phyloP scores from a whole-genome alignment of 495 filamentous ascomycete genomes.

The Schizothecium vesticola region DNA sequence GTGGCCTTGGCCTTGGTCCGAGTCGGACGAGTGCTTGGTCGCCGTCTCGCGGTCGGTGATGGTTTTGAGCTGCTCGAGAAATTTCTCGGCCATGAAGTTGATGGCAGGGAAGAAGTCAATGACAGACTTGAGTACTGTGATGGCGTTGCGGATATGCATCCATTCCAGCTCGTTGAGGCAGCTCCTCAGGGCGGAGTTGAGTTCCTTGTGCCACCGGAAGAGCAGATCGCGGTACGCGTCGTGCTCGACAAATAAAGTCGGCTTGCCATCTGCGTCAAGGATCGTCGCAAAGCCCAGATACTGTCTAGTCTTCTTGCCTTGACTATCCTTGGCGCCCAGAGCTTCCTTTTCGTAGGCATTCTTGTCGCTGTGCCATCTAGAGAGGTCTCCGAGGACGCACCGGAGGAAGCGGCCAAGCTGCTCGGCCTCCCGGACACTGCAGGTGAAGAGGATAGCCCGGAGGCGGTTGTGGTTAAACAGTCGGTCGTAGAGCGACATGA shows the following conservation, averaged over 20 bases:
- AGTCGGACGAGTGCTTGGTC: conserved; percentile 53
- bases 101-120: conserved; percentile 77
- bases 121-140: conserved; percentile 79
- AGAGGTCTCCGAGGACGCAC: conserved; percentile 69
- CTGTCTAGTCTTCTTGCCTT: conserved; percentile 32
- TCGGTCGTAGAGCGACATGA: conserved; percentile 74
- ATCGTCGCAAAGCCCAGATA: conserved; percentile 54
- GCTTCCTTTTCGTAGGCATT: conserved; percentile 75
- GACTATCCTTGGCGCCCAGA: conserved; percentile 38
- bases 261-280: conserved; percentile 59
- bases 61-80: conserved; percentile 62
- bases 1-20: conserved; percentile 54
- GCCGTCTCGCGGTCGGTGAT: conserved; percentile 66
- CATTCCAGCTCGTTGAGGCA: conserved; percentile 81
- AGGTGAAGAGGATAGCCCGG: conserved; percentile 74
- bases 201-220: conserved; percentile 81
- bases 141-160: conserved; percentile 97
- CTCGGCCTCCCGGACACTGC: conserved; percentile 83
- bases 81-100: conserved; percentile 75
- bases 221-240: conserved; percentile 81
- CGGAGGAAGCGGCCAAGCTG: conserved; percentile 85
- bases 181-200: conserved; percentile 67
- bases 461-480: conserved; percentile 78
- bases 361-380: conserved; percentile 76
- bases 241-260: conserved; percentile 64